Evolutionary conservation across 345 rosid species (phyloP).

Genomic region (Murraya koenigii): DNA sequence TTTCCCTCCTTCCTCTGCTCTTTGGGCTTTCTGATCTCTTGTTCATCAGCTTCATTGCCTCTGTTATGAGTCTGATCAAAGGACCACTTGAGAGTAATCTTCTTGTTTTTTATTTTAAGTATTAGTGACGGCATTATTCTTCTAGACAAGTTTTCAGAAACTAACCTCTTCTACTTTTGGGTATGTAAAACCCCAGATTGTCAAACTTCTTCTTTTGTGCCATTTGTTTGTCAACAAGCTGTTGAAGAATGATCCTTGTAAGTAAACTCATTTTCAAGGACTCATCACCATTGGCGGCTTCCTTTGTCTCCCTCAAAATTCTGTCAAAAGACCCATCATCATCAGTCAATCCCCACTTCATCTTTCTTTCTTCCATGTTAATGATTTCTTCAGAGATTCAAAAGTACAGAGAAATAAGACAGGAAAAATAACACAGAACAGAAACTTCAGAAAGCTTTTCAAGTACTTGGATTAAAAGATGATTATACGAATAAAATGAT

Average conservation of each 20-base stretch:
- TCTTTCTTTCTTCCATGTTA: background rate
- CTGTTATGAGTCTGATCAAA: background rate
- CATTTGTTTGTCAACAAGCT: background rate
- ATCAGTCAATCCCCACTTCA: background rate
- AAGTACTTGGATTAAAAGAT: too few species aligned
- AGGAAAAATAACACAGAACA: too few species aligned
- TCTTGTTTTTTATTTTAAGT: background rate
- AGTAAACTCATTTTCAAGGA: background rate
- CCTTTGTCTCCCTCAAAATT: background rate
- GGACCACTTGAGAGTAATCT: background rate
- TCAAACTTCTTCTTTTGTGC: too few species aligned
- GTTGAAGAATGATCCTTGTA: background rate
- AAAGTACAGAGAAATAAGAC: too few species aligned
- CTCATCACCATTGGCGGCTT: background rate
- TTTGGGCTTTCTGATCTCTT: background rate
- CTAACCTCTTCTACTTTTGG: background rate
- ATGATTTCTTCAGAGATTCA: too few species aligned
- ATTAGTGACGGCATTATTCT: too few species aligned
- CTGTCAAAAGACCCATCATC: background rate
- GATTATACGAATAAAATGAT: too few species aligned
- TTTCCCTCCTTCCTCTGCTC: background rate
- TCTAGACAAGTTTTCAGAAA: too few species aligned
- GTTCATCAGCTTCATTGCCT: constrained; percentile 20
- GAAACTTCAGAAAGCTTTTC: too few species aligned
- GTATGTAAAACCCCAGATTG: background rate